phyloP scores from a whole-genome alignment of 2,329 filamentous ascomycete genomes.

The Ophiocordyceps sinensis region DNA sequence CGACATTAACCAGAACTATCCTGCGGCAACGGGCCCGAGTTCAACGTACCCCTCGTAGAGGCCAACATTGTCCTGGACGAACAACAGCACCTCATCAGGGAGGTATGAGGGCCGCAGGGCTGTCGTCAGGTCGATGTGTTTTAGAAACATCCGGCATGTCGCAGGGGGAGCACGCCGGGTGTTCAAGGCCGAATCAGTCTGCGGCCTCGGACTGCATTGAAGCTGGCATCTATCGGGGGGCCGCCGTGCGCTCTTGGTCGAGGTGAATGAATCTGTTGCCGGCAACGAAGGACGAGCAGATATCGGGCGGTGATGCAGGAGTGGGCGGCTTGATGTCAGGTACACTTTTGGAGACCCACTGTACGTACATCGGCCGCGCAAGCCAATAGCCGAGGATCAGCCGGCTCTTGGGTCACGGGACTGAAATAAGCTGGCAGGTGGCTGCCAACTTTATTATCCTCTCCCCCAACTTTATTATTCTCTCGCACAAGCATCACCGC shows the following conservation, averaged over 20 bases:
- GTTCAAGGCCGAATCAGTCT: neutral
- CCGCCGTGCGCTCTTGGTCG: neutral
- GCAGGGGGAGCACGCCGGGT: neutral
- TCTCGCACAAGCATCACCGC: neutral
- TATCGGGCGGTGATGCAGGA: too few relatives aligned
- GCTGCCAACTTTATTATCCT: neutral
- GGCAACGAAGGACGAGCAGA: too few relatives aligned
- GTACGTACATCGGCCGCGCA: too few relatives aligned
- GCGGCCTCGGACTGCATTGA: neutral
- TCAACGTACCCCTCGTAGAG: conserved; percentile 81
- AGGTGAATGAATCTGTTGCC: too few relatives aligned
- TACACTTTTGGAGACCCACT: too few relatives aligned
- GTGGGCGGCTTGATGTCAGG: too few relatives aligned
- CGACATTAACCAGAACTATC: neutral
- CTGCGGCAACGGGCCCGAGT: neutral
- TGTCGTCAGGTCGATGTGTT: conserved; percentile 88
- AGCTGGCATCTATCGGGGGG: conserved; percentile 1
- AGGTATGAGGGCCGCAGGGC: conserved; percentile 85
- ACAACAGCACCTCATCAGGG: conserved; percentile 85
- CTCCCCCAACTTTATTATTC: neutral
- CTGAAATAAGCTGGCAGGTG: neutral
- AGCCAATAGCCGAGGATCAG: neutral
- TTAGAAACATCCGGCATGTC: conserved; percentile 86
- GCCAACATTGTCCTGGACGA: conserved; percentile 94
- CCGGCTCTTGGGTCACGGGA: neutral